Percentiles rank a stretch among this genome's conserved stretches.
These are phyloP conservation scores for Ophiorrhiza pumila DNA, from an alignment of 257 asterid species.

Conservation along the genomic window DNA sequence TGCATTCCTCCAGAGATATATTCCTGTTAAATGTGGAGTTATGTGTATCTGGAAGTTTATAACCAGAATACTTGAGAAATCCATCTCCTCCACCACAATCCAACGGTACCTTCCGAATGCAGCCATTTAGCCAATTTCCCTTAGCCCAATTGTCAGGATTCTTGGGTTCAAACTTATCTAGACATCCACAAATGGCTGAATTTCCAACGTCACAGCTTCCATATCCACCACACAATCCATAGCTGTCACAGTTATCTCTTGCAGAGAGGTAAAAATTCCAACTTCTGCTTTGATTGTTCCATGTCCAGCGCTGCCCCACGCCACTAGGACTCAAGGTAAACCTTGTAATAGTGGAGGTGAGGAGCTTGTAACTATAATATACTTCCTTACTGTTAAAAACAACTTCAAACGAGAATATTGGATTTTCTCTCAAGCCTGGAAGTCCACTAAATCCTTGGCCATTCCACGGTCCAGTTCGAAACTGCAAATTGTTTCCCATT, in stretches of 20 bases:
- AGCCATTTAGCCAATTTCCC: constrained; percentile 26
- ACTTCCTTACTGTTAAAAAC: constrained; percentile 21
- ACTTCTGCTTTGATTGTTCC: constrained; percentile 15
- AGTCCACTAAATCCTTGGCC: constrained; percentile 30
- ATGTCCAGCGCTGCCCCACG: constrained; percentile 25
- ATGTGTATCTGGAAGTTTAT: constrained; percentile 27
- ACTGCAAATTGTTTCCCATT: constrained; percentile 4
- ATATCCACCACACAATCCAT: constrained; percentile 37
- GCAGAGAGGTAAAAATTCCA: constrained; percentile 24
- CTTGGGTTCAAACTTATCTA: constrained; percentile 31
- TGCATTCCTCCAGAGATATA: constrained; percentile 16
- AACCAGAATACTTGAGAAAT: constrained; percentile 14
- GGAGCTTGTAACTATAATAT: constrained; percentile 8
- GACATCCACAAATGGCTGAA: constrained; percentile 36
- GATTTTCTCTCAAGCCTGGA: constrained; percentile 10
- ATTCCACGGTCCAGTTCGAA: constrained; percentile 35
- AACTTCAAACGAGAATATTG: constrained; percentile 10
- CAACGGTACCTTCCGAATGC: constrained; percentile 14
- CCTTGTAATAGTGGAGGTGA: constrained; percentile 21
- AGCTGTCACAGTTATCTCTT: constrained; percentile 34
- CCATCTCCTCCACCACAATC: constrained; percentile 18
- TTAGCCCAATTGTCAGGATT: constrained; percentile 22
- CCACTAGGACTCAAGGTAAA: constrained; percentile 24
- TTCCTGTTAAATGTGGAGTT: not conserved
- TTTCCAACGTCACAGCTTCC: constrained; percentile 26